Conservation (phyloP, 2,329 filamentous ascomycete species). For the Cryphonectria naterciae region DNA sequence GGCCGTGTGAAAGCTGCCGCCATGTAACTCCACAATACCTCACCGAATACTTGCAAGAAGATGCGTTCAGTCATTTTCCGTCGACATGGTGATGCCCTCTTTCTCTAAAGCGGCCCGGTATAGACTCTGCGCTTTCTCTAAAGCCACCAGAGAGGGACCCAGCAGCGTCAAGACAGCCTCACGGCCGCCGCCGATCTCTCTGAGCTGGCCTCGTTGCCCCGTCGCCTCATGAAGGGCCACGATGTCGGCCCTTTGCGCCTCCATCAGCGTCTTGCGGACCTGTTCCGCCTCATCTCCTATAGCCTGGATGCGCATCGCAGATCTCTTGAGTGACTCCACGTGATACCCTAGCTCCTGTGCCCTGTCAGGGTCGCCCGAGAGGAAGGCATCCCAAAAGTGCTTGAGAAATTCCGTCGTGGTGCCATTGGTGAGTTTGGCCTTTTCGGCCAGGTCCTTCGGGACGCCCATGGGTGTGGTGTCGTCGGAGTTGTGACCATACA, state of each 20-base stretch:
- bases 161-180: conserved; percentile 78
- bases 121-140: conserved; percentile 70
- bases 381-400: conserved; percentile 93
- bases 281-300: conserved; percentile 80
- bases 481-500: conserved; percentile 55
- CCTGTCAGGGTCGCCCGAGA: conserved; percentile 83
- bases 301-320: conserved; percentile 76
- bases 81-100: conserved; percentile 47
- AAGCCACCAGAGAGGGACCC: conserved; percentile 70
- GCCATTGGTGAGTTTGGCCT: conserved; percentile 75
- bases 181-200: conserved; percentile 74
- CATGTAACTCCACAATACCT: background rate
- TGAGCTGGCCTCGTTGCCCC: conserved; percentile 72
- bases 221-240: conserved; percentile 72
- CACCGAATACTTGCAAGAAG: background rate
- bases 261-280: conserved; percentile 70
- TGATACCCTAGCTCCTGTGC: conserved; percentile 81
- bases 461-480: conserved; percentile 59
- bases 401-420: conserved; percentile 96
- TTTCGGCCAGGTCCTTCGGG: conserved; percentile 59
- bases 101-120: conserved; percentile 75
- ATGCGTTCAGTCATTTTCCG: conserved; percentile 25
- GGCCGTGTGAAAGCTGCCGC: background rate
- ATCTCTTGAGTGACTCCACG: conserved; percentile 78
- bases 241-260: conserved; percentile 70